Evolutionary conservation across 257 asterid species (phyloP), one percentile per base, ranked within the genome.

Genomic region (Solanum habrochaites): DNA sequence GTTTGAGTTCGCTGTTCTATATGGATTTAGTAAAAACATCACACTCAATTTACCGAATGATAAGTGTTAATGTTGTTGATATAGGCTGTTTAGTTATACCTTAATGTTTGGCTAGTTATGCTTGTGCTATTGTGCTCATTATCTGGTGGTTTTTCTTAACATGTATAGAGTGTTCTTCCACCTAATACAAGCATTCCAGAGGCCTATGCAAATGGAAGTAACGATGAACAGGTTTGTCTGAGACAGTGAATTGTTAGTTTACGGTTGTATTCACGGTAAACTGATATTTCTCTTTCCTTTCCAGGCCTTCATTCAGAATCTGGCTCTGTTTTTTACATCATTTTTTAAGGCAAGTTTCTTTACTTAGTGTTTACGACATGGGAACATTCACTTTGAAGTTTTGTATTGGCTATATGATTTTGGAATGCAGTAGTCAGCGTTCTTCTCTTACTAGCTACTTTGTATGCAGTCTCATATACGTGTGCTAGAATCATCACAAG

Each of bases 231-330:
- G 98, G 99, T 97, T 66, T 72, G 82, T 31, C 66, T 74, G 27
- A 27, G 23, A 86, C 8, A 56, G 52, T 45, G 35, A 60, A n/a
- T 83, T 21, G 40, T 32, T 64, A 37, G 43, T 4, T 32, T 60
- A 82, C 27, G 75, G 21, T 31, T 77, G 58, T 31, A 49, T 43
- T 67, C 27, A 18, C 31, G 23, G 42, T 27, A 23, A 29, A 31
- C 73, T 74, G 85, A 85, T 12, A 23, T 29, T 85, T 66, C 69
- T 84, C 2, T 82, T 52, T 49, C 66, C 52, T 90, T 85, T 82
- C 49, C 97, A 97, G 99, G 98, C 97, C 45, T 97, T 97, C 86
- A 95, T 97, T 86, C 99, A 97, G 90, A 97, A 97, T 87, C 87
- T 97, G 93, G 99, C 99, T 2, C 85, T 97, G 93, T 97, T 96